Percentiles rank a stretch among this genome's conserved stretches.
Evolutionary conservation across 2,329 filamentous ascomycete species (phyloP).

Genomic region (Botrytis deweyae): DNA sequence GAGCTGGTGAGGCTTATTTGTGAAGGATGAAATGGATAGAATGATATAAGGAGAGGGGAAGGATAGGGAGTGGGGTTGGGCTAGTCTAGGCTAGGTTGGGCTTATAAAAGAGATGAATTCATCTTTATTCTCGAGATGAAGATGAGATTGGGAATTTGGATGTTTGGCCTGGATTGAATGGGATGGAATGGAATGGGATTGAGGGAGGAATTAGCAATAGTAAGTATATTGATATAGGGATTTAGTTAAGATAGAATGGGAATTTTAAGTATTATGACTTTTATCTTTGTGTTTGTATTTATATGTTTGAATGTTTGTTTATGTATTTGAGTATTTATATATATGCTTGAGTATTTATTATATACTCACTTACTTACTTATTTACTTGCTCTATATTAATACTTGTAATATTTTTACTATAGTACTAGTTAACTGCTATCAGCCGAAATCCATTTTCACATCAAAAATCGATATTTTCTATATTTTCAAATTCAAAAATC

Average conservation of each 20-base stretch:
- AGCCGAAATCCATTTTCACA: too few species aligned
- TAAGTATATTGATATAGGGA: not conserved
- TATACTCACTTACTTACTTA: too few species aligned
- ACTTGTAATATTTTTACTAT: too few species aligned
- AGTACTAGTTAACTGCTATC: too few species aligned
- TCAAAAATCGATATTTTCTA: too few species aligned
- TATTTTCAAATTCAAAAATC: too few species aligned
- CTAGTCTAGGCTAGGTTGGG: not conserved
- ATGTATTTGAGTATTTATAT: too few species aligned
- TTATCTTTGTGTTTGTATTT: not conserved
- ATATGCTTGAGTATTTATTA: too few species aligned
- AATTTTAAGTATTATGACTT: not conserved
- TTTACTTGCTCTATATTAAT: too few species aligned
- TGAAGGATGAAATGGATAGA: not conserved
- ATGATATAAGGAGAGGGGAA: too few species aligned
- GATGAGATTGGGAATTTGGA: not conserved
- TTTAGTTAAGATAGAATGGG: not conserved
- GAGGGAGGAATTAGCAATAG: not conserved
- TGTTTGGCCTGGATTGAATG: not conserved
- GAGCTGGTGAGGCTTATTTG: not conserved
- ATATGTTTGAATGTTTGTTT: too few species aligned
- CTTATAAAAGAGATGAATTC: not conserved
- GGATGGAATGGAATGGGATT: not conserved
- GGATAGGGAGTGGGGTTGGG: not conserved
- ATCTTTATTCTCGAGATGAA: not conserved